Conservation (phyloP, 441 rosid genomes). For the Populus hybrid region DNA sequence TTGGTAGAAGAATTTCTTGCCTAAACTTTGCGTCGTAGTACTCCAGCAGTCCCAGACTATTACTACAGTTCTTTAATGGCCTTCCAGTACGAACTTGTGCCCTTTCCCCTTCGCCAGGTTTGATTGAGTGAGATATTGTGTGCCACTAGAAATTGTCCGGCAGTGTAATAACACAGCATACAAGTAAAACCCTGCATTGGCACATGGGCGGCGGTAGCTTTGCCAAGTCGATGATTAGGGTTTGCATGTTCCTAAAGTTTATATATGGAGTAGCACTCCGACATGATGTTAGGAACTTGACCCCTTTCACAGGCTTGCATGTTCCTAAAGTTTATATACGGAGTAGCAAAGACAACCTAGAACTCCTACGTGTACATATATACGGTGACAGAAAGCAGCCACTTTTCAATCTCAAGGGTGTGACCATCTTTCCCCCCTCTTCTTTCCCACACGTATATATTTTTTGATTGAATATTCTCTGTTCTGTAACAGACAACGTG, state of each 20-base stretch:
- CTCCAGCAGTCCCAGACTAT: neutral
- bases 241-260: neutral
- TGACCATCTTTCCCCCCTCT: neutral
- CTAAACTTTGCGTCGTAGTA: neutral
- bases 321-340: slow-evolving; percentile 4
- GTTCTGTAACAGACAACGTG: neutral
- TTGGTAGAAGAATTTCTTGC: neutral
- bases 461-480: neutral
- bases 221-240: neutral
- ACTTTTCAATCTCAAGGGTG: neutral
- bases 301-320: slow-evolving; percentile 13
- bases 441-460: neutral
- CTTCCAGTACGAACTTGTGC: neutral
- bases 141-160: slow-evolving; percentile 6
- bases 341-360: slow-evolving; percentile 20
- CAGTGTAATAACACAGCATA: neutral
- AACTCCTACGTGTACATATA: neutral
- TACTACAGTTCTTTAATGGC: neutral
- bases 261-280: neutral
- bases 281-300: slow-evolving; percentile 7
- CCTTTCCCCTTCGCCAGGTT: neutral
- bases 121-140: neutral
- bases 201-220: slow-evolving; percentile 17
- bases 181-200: neutral
- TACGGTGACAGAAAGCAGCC: slow-evolving; percentile 3